Base-by-base conservation (phyloP, 2,329 filamentous ascomycete species). In the Fusarium setosum region DNA sequence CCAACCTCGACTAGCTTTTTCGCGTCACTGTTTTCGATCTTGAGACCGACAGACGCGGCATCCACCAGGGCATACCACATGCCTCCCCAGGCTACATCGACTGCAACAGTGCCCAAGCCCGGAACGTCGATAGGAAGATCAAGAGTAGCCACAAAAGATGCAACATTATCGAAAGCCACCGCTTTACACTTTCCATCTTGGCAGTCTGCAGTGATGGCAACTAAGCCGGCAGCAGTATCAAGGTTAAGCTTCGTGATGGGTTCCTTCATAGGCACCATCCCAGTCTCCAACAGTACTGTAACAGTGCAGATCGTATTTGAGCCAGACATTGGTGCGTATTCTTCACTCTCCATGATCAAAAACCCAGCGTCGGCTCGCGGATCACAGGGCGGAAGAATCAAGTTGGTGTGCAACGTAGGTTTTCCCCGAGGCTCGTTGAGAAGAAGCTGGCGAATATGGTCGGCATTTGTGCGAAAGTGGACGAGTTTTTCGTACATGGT, bases 401-500 rank as follows among this genome's bases (percentile, higher is more conserved):
- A 66, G 52, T 81, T 82, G 26, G 72, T 74, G 60, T 74, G 76
- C 74, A 79, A 78, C 1, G 77, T 74, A 8, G 77, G 68, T n/a
- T 26, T 24, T 20, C 42, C 82, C 3, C 82, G 78, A 1, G 82
- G 81, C 44, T 84, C 82, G 52, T 83, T 79, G 40, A 84, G 71
- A 2, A 83, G 47, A 12, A 50, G 69, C 32, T 80, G 72, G 4
- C 82, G 78, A 2, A 82, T 62, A 24, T 73, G 50, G 56, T 83
- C 81, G 20, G 77, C 71, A 20, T 81, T 71, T 10, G 67, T 72
- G 56, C 71, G 70, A 62, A 83, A 80, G 62, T 82, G 71, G 12
- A 74, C 65, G 21, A 84, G 67, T 65, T 84, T 84, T 11, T 83
- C 80, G 57, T 75, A 81, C 81, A 84, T 83, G 26, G 79, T 82